These are phyloP conservation scores for Ramalina peruviana DNA, from an alignment of 495 filamentous ascomycete genomes.

Conservation along the genomic window DNA sequence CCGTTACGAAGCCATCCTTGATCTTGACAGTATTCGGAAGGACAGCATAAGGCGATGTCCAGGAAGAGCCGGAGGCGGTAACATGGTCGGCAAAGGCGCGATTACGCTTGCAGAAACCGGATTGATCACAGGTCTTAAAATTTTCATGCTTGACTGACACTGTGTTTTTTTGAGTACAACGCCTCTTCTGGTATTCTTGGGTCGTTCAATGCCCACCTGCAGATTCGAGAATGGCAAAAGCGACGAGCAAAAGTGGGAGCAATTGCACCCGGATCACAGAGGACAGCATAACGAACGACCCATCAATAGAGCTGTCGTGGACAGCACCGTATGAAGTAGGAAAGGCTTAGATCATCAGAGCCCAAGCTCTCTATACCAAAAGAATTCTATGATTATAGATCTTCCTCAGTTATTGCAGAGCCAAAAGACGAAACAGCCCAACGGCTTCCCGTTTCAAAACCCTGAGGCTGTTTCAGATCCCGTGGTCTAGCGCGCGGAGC, in stretches of 20 bases:
- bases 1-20: slow-evolving; percentile 66
- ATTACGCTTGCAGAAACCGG: slow-evolving; percentile 93
- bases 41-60: slow-evolving; percentile 73
- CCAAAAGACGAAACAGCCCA: too few species aligned
- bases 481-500: not conserved
- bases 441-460: not conserved
- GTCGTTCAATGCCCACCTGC: slow-evolving; percentile 28
- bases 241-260: slow-evolving; percentile 29
- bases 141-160: slow-evolving; percentile 82
- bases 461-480: not conserved
- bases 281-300: not conserved
- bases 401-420: too few species aligned
- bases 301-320: not conserved
- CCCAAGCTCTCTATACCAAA: too few species aligned
- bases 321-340: not conserved
- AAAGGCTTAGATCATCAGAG: too few species aligned
- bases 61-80: slow-evolving; percentile 44
- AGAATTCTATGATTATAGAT: too few species aligned
- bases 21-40: slow-evolving; percentile 55
- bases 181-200: not conserved
- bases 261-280: slow-evolving; percentile 44
- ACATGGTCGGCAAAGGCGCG: slow-evolving; percentile 74
- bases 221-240: slow-evolving; percentile 32
- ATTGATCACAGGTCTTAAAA: slow-evolving; percentile 91
- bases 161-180: too few species aligned